A percentile compares a stretch with the other conserved stretches of the same genome.
phyloP scores from a whole-genome alignment of 2,329 filamentous ascomycete species.

The Aspergillus niger region DNA sequence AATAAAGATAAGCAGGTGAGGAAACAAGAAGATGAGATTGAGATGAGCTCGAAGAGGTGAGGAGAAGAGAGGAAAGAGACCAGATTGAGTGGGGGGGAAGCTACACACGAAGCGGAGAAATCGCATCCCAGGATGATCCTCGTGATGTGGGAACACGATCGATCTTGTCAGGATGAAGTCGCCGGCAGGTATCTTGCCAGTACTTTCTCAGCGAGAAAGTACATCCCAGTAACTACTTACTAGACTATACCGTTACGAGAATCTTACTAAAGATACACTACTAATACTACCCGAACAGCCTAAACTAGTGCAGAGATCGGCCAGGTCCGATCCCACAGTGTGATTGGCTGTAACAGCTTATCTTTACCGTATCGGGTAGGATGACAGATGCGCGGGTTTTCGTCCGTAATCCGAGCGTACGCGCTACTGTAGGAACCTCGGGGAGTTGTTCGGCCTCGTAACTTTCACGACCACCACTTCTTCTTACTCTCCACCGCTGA shows the following conservation, averaged over 20 bases:
- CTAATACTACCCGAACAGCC: neutral
- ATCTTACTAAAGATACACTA: neutral
- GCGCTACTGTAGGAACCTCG: slow-evolving; percentile 7
- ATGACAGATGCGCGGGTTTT: neutral
- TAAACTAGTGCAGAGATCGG: neutral
- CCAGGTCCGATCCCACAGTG: neutral
- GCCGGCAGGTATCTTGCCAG: neutral
- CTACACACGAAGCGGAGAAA: too few species aligned
- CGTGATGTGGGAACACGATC: neutral
- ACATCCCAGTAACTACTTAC: neutral
- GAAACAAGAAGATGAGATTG: too few species aligned
- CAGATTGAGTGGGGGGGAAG: too few species aligned
- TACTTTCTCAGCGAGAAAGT: neutral
- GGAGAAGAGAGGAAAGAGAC: too few species aligned
- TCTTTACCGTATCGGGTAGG: neutral
- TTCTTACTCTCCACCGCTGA: neutral
- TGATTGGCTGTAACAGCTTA: neutral
- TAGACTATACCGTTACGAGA: neutral
- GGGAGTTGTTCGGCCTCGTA: neutral
- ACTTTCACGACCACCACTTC: neutral
- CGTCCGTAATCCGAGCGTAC: neutral
- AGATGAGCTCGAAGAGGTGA: too few species aligned
- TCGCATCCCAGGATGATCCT: too few species aligned
- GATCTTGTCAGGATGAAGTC: neutral
- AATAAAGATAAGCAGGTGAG: neutral